These are phyloP conservation scores for Penicillium sp. DNA, from an alignment of 2,329 filamentous ascomycete genomes.

Conservation along the genomic window DNA sequence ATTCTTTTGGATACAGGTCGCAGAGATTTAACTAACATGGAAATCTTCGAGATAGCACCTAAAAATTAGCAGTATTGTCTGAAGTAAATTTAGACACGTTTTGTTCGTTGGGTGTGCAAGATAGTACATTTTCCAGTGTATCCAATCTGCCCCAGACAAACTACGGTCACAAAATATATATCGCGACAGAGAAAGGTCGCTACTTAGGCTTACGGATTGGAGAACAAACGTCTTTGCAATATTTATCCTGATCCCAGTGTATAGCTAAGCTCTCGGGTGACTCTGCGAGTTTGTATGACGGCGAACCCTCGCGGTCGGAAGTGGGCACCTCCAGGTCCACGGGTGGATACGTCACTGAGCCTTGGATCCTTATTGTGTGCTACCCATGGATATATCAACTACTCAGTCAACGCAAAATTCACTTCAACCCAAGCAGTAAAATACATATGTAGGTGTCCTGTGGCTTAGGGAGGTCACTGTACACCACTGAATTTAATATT, in stretches of 20 bases:
- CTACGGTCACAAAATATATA: not conserved
- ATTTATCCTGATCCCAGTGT: too few relatives aligned
- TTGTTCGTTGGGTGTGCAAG: not conserved
- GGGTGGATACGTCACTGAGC: not conserved
- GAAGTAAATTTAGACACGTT: not conserved
- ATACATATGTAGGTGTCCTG: not conserved
- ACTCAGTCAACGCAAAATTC: not conserved
- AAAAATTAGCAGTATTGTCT: not conserved
- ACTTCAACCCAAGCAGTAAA: not conserved
- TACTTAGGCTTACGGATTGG: not conserved
- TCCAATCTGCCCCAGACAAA: not conserved
- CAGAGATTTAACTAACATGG: too few relatives aligned
- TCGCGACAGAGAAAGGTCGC: not conserved
- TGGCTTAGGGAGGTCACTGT: not conserved
- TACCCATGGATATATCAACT: not conserved
- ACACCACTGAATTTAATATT: not conserved
- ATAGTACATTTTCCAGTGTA: not conserved
- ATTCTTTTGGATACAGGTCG: not conserved
- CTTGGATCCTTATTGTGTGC: not conserved
- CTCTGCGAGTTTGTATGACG: not conserved
- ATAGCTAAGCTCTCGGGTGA: not conserved
- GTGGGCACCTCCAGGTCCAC: not conserved
- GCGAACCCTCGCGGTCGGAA: not conserved
- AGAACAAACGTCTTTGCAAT: too few relatives aligned
- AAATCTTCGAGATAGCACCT: too few relatives aligned